Percentiles rank a stretch among this genome's conserved stretches.
These are phyloP conservation scores for Agaricus subrufescens DNA, from an alignment of 768 basidiomycete species.

Conservation along the genomic window DNA sequence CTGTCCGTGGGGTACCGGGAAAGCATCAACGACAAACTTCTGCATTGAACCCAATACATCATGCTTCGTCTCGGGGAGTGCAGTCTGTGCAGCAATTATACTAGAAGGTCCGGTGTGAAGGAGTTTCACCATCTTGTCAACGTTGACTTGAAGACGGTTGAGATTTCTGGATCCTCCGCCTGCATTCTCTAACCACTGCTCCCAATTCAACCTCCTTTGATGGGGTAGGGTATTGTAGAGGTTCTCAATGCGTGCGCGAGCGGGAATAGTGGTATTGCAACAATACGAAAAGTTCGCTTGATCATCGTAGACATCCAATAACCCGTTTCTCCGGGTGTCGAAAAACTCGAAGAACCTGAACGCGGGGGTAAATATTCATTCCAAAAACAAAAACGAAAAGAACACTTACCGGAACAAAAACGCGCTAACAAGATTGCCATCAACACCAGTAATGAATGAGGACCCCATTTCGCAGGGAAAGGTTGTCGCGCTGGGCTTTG, in stretches of 20 bases:
- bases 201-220: slow-evolving; percentile 81
- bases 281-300: slow-evolving; percentile 90
- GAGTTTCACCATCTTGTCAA: slow-evolving; percentile 58
- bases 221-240: slow-evolving; percentile 72
- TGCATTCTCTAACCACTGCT: slow-evolving; percentile 54
- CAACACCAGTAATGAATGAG: slow-evolving; percentile 73
- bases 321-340: slow-evolving; percentile 66
- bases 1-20: slow-evolving; percentile 63
- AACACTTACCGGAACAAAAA: slow-evolving; percentile 71
- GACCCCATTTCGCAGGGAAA: slow-evolving; percentile 77
- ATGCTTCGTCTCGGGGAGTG: slow-evolving; percentile 77
- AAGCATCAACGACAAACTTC: slow-evolving; percentile 83
- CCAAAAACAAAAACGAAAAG: background rate
- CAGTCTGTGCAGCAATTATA: slow-evolving; percentile 52
- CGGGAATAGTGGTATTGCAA: slow-evolving; percentile 77
- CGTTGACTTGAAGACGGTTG: slow-evolving; percentile 53
- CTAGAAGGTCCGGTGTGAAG: slow-evolving; percentile 70
- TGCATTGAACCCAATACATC: slow-evolving; percentile 41
- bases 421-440: slow-evolving; percentile 59
- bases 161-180: slow-evolving; percentile 73
- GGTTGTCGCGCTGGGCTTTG: slow-evolving; percentile 54
- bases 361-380: slow-evolving; percentile 4
- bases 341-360: slow-evolving; percentile 80
- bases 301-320: slow-evolving; percentile 75
- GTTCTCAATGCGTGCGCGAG: slow-evolving; percentile 70